phyloP scores from a whole-genome alignment of 768 basidiomycete genomes.

The Collybiopsis luxurians region DNA sequence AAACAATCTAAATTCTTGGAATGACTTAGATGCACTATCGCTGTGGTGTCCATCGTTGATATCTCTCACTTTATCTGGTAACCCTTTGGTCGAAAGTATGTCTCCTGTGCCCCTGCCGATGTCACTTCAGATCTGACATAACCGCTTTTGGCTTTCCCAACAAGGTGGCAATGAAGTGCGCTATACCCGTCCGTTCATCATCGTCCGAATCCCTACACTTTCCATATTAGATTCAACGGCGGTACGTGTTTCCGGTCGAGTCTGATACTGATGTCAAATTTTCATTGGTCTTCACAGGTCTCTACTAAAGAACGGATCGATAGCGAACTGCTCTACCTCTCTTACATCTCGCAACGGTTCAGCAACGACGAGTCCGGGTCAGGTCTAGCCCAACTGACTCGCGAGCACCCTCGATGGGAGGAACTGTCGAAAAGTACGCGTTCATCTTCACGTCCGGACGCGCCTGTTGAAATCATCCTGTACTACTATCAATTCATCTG shows the following conservation, averaged over 20 bases:
- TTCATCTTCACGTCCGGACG: constrained; percentile 6
- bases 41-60: constrained; percentile 69
- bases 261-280: neutral
- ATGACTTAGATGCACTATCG: constrained; percentile 59
- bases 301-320: constrained; percentile 71
- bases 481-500: constrained; percentile 1
- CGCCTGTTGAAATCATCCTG: too few relatives aligned
- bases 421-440: constrained; percentile 60
- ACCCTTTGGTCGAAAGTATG: constrained; percentile 59
- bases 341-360: constrained; percentile 51
- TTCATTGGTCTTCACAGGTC: constrained; percentile 43
- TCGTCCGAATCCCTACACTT: constrained; percentile 70
- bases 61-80: constrained; percentile 57
- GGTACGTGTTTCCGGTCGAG: constrained; percentile 37
- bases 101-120: neutral
- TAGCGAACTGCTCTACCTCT: constrained; percentile 81
- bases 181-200: constrained; percentile 54
- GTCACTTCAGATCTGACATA: neutral
- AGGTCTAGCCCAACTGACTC: constrained; percentile 25
- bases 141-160: neutral
- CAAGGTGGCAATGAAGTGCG: constrained; percentile 35
- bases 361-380: constrained; percentile 34
- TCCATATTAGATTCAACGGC: constrained; percentile 57
- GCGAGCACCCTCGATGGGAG: constrained; percentile 64
- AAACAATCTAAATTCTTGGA: constrained; percentile 61